These are phyloP conservation scores for Saccharomyces hybrid DNA, from an alignment of 1,139 yeast species.

Conservation along the genomic window DNA sequence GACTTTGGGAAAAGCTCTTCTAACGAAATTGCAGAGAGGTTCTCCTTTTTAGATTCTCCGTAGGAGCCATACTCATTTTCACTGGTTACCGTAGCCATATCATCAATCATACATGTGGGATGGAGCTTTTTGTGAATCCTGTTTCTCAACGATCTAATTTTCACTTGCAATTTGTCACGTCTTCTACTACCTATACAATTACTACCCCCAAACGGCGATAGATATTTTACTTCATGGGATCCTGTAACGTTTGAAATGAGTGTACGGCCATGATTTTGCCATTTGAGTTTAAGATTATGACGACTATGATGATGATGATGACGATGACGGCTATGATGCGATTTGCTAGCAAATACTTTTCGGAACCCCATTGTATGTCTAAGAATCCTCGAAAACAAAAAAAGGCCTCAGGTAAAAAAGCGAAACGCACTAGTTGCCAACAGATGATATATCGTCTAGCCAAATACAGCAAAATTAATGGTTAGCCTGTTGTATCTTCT, in stretches of 20 bases:
- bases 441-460: neutral
- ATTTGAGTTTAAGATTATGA: neutral
- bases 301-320: neutral
- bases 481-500: neutral
- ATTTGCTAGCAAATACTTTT: neutral
- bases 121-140: neutral
- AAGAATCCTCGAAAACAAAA: neutral
- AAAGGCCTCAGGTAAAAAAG: neutral
- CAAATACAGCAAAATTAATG: neutral
- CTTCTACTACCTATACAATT: neutral
- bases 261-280: neutral
- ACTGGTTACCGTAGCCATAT: neutral
- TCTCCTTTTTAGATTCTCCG: neutral
- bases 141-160: neutral
- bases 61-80: neutral
- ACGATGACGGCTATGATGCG: neutral
- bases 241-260: neutral
- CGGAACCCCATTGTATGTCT: neutral
- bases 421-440: neutral
- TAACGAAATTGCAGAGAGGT: neutral
- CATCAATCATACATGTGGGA: neutral
- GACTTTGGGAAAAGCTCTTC: neutral
- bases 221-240: neutral
- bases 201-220: neutral
- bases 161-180: neutral